Percentiles rank a stretch among this genome's conserved stretches.
Conservation (phyloP, 495 filamentous ascomycete genomes). For the Penicillium ucsense region DNA sequence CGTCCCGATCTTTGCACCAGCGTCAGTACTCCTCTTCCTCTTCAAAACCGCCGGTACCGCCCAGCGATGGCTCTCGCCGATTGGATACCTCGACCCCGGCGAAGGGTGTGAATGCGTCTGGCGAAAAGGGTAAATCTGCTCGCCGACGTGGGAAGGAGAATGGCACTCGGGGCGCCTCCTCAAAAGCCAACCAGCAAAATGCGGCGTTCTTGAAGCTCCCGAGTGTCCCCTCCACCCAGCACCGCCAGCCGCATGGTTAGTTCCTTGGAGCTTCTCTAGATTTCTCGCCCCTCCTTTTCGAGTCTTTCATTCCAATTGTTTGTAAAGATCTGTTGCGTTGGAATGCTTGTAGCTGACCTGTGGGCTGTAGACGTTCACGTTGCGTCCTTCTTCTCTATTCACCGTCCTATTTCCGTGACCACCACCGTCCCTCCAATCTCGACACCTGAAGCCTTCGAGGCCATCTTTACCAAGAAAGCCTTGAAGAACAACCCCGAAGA, state of each 20-base stretch:
- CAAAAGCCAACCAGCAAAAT: conserved; percentile 29
- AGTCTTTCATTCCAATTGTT: neutral
- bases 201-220: conserved; percentile 51
- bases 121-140: conserved; percentile 28
- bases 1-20: conserved; percentile 35
- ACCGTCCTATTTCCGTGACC: conserved; percentile 86
- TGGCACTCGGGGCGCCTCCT: conserved; percentile 23
- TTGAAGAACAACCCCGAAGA: conserved; percentile 47
- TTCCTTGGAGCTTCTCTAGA: conserved; percentile 5
- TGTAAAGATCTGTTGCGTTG: neutral
- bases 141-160: conserved; percentile 30
- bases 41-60: conserved; percentile 37
- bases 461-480: conserved; percentile 56
- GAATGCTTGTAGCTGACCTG: no score
- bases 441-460: conserved; percentile 62
- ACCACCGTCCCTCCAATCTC: conserved; percentile 64
- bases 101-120: conserved; percentile 29
- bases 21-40: conserved; percentile 46
- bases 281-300: neutral
- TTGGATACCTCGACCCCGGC: conserved; percentile 34
- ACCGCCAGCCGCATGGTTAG: conserved; percentile 65
- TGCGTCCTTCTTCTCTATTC: conserved; percentile 90
- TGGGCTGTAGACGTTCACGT: conserved; percentile 60
- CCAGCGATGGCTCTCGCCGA: conserved; percentile 36
- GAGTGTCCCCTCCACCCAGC: conserved; percentile 75